Percentiles rank a stretch among this genome's conserved stretches.
Evolutionary conservation across 2,329 filamentous ascomycete genomes (phyloP).

Genomic region (Neonectria coccinea): DNA sequence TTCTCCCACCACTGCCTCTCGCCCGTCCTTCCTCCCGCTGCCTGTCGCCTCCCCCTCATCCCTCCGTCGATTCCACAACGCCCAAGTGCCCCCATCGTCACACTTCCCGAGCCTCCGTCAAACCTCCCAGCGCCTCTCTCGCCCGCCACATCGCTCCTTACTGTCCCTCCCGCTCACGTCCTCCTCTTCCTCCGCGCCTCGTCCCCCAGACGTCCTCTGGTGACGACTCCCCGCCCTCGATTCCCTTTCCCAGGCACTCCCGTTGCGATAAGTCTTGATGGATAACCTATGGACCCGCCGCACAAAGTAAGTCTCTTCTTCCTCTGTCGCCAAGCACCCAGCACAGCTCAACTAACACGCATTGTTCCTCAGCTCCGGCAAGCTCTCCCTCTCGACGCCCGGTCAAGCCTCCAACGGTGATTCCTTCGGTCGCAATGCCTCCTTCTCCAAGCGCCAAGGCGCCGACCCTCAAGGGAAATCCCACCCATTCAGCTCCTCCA

Average conservation of each 20-base stretch:
- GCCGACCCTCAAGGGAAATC: conserved; percentile 78
- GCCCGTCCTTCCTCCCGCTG: conserved; percentile 10
- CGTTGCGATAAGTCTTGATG: conserved; percentile 60
- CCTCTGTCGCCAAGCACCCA: conserved; percentile 9
- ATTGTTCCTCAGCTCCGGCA: conserved; percentile 73
- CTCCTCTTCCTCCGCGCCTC: conserved; percentile 21
- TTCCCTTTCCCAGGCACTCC: conserved; percentile 37
- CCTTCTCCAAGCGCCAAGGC: conserved; percentile 80
- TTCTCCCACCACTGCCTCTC: neutral
- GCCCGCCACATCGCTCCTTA: conserved; percentile 5
- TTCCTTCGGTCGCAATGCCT: conserved; percentile 70
- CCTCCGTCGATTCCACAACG: conserved; percentile 13
- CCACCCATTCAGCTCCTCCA: conserved; percentile 79
- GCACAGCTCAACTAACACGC: conserved; percentile 31
- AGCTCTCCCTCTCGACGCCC: conserved; percentile 88
- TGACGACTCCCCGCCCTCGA: conserved; percentile 43
- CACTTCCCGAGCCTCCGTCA: conserved; percentile 12
- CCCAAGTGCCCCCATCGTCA: conserved; percentile 12
- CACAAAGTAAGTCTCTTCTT: conserved; percentile 73
- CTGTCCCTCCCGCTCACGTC: conserved; percentile 9
- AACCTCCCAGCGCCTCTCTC: conserved; percentile 14
- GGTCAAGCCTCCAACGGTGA: conserved; percentile 66
- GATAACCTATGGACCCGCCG: conserved; percentile 83
- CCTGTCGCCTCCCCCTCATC: conserved; percentile 25
- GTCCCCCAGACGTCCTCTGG: conserved; percentile 36